Base-by-base conservation (phyloP, 345 rosid species). In the Bretschneidera sinensis region DNA sequence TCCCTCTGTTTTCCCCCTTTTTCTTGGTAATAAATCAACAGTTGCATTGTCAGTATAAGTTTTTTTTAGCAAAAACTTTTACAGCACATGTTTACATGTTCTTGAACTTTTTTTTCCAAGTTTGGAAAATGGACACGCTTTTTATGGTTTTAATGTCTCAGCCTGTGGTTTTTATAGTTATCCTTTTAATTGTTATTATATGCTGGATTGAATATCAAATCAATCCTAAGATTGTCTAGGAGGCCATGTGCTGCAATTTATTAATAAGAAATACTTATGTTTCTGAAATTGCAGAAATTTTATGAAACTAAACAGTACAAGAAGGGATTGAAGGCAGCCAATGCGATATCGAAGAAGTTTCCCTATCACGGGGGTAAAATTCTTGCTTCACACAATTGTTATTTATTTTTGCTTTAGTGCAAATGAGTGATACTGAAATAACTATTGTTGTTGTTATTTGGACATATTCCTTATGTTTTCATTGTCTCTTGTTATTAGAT, bases 321-420 rank as follows among this genome's bases (percentile, higher is more conserved):
- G 86, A 95, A 88, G 79, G 99, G 98, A 39, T 64, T 95, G 72
- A 95, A 88, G 84, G 94, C 99, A n/a, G 99, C 99, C 24, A 98
- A 95, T 83, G 71, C 96, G 54, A 95, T 95, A 53, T 71, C 88
- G 75, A 91, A 85, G 74, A 95, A 91, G 81, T 91, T 88, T 85
- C 99, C 99, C n/a, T 85, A 87, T 57, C 99, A 95, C 88, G 99
- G 99, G 59, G 99, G 99, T 95, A 78, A n/a, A n/a, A 62, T 66
- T 70, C 63, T 24, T 51, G 24, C 57, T 54, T 54, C 48, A 31
- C 63, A 51, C 48, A 39, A 7, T 19, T 56, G 23, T 31, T 23
- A 18, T 49, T 65, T n/a, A 14, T 31, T 54, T 48, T 35, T 49
- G 17, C 17, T 43, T 22, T 2, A 35, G 17, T 0, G 2, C 2